Percentiles rank a stretch among this genome's conserved stretches.
Evolutionary conservation across 495 filamentous ascomycete genomes (phyloP).

Genomic region (Hyphodiscus hymeniophilus): DNA sequence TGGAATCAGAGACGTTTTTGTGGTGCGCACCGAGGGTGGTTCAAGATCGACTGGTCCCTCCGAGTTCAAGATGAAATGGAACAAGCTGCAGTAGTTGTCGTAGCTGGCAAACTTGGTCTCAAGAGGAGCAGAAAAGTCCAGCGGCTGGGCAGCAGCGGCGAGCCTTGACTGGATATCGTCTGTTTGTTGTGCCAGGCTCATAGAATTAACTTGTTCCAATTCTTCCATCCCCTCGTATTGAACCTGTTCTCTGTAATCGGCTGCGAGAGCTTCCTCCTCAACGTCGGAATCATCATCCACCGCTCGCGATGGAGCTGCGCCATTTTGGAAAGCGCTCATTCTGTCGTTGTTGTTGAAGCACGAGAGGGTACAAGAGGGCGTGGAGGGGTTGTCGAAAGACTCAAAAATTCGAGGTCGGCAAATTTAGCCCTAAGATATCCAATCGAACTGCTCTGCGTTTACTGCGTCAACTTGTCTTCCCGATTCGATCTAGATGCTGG

Average conservation of each 20-base stretch:
- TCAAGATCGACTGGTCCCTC: slow-evolving; percentile 96
- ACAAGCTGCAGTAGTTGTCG: slow-evolving; percentile 97
- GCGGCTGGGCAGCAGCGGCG: slow-evolving; percentile 79
- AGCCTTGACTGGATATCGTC: slow-evolving; percentile 90
- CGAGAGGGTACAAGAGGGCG: slow-evolving; percentile 5
- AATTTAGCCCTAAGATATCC: slow-evolving; percentile 1
- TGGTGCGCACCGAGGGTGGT: slow-evolving; percentile 66
- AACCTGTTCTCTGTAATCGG: slow-evolving; percentile 92
- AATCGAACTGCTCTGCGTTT: too few species aligned
- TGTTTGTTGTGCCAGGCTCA: slow-evolving; percentile 44
- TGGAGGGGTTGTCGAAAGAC: slow-evolving; percentile 14
- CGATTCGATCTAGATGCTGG: too few species aligned
- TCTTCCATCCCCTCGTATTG: slow-evolving; percentile 84
- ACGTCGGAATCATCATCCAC: slow-evolving; percentile 80
- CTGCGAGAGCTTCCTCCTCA: slow-evolving; percentile 88
- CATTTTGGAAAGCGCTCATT: slow-evolving; percentile 46
- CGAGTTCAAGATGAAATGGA: slow-evolving; percentile 98
- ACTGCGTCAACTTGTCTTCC: too few species aligned
- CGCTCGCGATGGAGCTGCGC: slow-evolving; percentile 40
- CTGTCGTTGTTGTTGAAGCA: slow-evolving; percentile 7
- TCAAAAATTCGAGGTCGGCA: slow-evolving; percentile 4
- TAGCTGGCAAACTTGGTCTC: slow-evolving; percentile 97
- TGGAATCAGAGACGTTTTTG: not conserved
- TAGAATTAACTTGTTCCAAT: slow-evolving; percentile 50
- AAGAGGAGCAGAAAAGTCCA: slow-evolving; percentile 89